phyloP scores from a whole-genome alignment of 331 rosid genomes.

The Quercus phellos region DNA sequence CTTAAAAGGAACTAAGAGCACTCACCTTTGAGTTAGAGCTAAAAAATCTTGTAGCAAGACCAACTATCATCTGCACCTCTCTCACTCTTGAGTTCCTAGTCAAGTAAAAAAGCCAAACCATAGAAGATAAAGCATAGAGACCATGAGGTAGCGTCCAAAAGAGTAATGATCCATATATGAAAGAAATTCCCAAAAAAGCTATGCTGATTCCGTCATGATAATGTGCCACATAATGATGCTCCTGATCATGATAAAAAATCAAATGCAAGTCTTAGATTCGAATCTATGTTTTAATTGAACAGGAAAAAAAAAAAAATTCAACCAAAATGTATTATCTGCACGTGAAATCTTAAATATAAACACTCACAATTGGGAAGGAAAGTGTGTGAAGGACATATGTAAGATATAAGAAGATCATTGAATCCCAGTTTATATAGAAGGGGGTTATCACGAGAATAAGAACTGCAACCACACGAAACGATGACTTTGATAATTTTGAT shows the following conservation, averaged over 20 bases:
- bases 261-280: neutral
- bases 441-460: too few relatives aligned
- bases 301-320: neutral
- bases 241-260: neutral
- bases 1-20: neutral
- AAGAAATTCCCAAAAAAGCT: neutral
- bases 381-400: neutral
- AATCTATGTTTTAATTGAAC: too few relatives aligned
- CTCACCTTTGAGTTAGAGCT: neutral
- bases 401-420: too few relatives aligned
- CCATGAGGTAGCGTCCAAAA: neutral
- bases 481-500: neutral
- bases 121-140: neutral
- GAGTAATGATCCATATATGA: neutral
- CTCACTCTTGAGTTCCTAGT: neutral
- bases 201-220: neutral
- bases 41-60: neutral
- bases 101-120: neutral
- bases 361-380: neutral
- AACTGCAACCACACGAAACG: too few relatives aligned
- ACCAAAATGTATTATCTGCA: neutral
- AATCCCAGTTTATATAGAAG: too few relatives aligned
- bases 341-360: neutral
- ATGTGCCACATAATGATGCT: neutral
- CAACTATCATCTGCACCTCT: neutral